phyloP scores from a whole-genome alignment of 108 stramenopile species.

The Tribonema minus region DNA sequence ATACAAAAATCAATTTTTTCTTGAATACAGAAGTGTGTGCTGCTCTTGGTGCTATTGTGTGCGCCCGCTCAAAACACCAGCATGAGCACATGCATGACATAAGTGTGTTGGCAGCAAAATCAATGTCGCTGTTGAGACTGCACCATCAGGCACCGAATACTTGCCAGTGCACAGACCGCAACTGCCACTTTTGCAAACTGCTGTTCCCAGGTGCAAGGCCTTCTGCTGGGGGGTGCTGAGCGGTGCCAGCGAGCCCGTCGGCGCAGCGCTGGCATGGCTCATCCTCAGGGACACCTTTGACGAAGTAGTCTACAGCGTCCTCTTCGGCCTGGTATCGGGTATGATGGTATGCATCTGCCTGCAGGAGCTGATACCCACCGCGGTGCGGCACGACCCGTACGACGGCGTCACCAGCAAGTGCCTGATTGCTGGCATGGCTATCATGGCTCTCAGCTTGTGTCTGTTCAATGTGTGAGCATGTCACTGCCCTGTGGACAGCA shows the following conservation, averaged over 20 bases:
- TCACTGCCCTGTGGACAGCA: no score
- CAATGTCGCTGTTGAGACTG: no score
- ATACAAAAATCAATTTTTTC: no score
- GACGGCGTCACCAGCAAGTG: conserved; percentile 76
- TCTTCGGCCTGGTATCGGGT: conserved; percentile 78
- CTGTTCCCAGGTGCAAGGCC: conserved; percentile 68
- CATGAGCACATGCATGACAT: no score
- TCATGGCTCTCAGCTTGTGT: conserved; percentile 82
- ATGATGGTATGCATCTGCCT: conserved; percentile 83
- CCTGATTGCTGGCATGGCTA: conserved; percentile 75
- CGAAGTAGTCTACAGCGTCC: conserved; percentile 60
- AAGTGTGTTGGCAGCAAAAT: no score
- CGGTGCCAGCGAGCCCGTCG: conserved; percentile 72
- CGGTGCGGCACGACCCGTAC: conserved; percentile 82
- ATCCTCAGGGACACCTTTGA: conserved; percentile 58
- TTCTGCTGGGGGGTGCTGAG: conserved; percentile 70
- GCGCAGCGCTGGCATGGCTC: conserved; percentile 68
- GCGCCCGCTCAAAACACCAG: no score
- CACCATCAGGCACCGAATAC: no score
- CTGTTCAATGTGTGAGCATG: no score
- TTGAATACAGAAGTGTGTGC: no score
- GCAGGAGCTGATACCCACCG: conserved; percentile 84
- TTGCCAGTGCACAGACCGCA: no score
- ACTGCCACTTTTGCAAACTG: no score
- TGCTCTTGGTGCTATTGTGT: no score